A percentile compares a stretch with the other conserved stretches of the same genome.
Conservation (phyloP, 2,329 filamentous ascomycete genomes). For the Colletotrichum tropicale region DNA sequence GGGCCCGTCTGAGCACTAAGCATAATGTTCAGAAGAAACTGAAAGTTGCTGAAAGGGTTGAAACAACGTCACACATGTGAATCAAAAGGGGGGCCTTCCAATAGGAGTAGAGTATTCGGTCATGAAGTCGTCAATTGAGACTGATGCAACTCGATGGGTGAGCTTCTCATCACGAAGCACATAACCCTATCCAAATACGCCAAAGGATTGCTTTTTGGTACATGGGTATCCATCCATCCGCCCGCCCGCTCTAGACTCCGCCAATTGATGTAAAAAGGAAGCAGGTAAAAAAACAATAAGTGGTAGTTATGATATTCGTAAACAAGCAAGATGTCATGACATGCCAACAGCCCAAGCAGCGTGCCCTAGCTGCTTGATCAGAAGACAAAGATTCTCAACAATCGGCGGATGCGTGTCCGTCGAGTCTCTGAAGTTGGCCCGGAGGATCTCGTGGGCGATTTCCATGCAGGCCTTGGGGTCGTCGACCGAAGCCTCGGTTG, state of each 20-base stretch:
- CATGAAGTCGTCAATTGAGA: not conserved
- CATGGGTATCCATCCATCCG: slow-evolving; percentile 5
- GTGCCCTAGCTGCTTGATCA: slow-evolving; percentile 65
- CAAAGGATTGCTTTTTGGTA: slow-evolving; percentile 9
- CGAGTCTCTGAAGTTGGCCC: slow-evolving; percentile 51
- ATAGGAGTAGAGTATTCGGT: not conserved
- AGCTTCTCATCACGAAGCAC: not conserved
- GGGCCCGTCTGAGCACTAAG: not conserved
- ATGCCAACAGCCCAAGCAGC: slow-evolving; percentile 46
- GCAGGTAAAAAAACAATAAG: not conserved
- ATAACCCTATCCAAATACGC: not conserved
- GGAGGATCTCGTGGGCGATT: slow-evolving; percentile 60
- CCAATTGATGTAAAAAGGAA: not conserved
- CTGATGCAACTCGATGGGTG: not conserved
- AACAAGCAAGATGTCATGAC: slow-evolving; percentile 11
- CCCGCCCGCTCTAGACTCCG: not conserved
- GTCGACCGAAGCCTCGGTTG: slow-evolving; percentile 47
- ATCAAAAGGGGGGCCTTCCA: not conserved
- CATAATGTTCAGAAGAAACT: not conserved
- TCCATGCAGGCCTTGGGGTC: slow-evolving; percentile 65
- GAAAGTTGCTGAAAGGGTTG: not conserved
- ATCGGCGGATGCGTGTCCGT: slow-evolving; percentile 59
- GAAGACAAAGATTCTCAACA: slow-evolving; percentile 69
- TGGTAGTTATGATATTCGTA: not conserved
- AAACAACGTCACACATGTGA: not conserved